A percentile compares a stretch with the other conserved stretches of the same genome.
Conservation (phyloP, 176 grass and related monocot species). For the Bonia amplexicaulis region DNA sequence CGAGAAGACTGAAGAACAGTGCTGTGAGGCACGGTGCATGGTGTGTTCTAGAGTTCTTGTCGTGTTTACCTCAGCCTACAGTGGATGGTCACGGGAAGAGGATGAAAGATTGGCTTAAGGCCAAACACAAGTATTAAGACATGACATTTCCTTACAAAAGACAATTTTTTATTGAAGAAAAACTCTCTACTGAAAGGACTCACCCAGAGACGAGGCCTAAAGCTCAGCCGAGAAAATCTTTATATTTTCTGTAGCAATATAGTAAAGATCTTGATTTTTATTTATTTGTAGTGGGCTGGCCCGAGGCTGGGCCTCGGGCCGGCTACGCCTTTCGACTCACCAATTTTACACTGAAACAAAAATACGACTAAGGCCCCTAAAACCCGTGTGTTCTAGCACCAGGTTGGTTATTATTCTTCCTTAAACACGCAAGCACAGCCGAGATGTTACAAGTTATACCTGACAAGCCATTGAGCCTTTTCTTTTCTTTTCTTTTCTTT, state of each 20-base stretch:
- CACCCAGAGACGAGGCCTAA: too few relatives aligned
- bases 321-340: too few relatives aligned
- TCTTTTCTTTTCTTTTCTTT: background rate
- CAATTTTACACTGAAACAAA: background rate
- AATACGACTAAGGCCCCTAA: background rate
- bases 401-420: background rate
- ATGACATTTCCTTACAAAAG: background rate
- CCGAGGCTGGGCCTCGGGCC: too few relatives aligned
- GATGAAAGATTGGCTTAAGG: background rate
- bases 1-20: constrained; percentile 4
- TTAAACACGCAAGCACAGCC: background rate
- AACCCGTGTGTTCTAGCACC: background rate
- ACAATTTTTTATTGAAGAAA: background rate
- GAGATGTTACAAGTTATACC: background rate
- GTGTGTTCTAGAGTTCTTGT: background rate
- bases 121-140: background rate
- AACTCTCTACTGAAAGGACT: background rate
- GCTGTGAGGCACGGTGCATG: background rate
- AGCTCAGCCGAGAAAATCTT: too few relatives aligned
- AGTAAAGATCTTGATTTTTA: too few relatives aligned
- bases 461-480: background rate
- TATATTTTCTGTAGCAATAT: too few relatives aligned
- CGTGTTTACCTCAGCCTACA: background rate
- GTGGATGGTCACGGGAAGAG: background rate
- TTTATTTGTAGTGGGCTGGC: too few relatives aligned